phyloP scores from a whole-genome alignment of 2,329 filamentous ascomycete genomes.

The Cladorrhinum sp. region DNA sequence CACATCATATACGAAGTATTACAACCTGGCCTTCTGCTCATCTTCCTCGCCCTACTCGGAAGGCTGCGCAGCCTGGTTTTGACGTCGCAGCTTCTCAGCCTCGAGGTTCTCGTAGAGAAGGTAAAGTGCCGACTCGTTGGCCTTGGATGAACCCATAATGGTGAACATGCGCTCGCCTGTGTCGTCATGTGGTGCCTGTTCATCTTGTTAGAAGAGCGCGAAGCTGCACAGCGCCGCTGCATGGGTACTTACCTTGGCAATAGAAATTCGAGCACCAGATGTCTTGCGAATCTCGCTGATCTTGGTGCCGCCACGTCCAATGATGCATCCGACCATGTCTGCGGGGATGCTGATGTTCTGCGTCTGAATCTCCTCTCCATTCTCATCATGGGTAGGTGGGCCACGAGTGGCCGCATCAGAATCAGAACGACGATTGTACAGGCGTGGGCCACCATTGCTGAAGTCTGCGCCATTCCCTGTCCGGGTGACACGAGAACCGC shows the following conservation, averaged over 20 bases:
- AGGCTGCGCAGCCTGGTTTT: slow-evolving; percentile 59
- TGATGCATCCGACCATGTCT: slow-evolving; percentile 99
- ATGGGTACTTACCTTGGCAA: slow-evolving; percentile 67
- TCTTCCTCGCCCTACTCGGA: slow-evolving; percentile 44
- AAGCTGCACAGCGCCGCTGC: background rate
- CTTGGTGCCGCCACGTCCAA: slow-evolving; percentile 90
- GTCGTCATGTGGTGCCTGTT: slow-evolving; percentile 83
- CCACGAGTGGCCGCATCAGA: slow-evolving; percentile 77
- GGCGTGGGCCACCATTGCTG: slow-evolving; percentile 71
- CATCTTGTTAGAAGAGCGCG: slow-evolving; percentile 20
- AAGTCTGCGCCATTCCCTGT: slow-evolving; percentile 98
- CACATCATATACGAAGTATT: slow-evolving; percentile 24
- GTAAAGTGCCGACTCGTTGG: slow-evolving; percentile 94
- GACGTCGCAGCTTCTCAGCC: slow-evolving; percentile 97
- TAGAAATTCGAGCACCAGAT: slow-evolving; percentile 94
- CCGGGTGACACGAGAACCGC: slow-evolving; percentile 74
- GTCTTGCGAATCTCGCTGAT: slow-evolving; percentile 98
- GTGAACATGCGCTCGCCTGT: slow-evolving; percentile 99
- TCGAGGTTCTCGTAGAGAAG: slow-evolving; percentile 98
- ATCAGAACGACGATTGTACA: slow-evolving; percentile 76
- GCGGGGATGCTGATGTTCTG: slow-evolving; percentile 99
- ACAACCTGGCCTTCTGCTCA: slow-evolving; percentile 25
- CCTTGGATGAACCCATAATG: slow-evolving; percentile 90
- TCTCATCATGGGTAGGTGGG: slow-evolving; percentile 86
- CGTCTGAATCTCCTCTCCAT: slow-evolving; percentile 95